These are phyloP conservation scores for Colletotrichum cereale DNA, from an alignment of 2,329 filamentous ascomycete species.

Conservation along the genomic window DNA sequence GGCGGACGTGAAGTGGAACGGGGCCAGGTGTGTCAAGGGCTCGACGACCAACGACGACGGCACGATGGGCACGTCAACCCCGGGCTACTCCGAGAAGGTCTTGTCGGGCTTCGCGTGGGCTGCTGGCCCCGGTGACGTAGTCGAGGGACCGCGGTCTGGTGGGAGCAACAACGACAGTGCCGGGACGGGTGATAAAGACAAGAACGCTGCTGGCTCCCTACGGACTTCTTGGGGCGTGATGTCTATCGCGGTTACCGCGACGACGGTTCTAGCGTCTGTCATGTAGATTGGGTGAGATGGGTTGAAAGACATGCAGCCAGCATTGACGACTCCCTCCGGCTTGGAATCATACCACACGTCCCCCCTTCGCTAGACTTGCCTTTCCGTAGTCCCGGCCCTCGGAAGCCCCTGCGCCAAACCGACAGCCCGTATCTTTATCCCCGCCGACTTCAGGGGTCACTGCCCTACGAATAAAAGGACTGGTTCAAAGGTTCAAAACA, in stretches of 20 bases:
- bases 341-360: conserved; percentile 1
- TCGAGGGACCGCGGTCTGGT: background rate
- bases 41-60: conserved; percentile 35
- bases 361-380: background rate
- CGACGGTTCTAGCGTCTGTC: conserved; percentile 1
- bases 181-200: background rate
- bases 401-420: conserved; percentile 5
- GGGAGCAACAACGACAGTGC: background rate
- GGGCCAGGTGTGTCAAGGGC: conserved; percentile 31
- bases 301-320: background rate
- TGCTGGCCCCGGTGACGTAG: conserved; percentile 30
- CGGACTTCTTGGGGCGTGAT: background rate
- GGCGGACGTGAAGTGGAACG: conserved; percentile 44
- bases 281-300: background rate
- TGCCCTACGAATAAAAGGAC: conserved; percentile 1
- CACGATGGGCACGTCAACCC: conserved; percentile 16
- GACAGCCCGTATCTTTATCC: background rate
- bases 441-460: background rate
- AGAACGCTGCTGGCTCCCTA: conserved; percentile 19
- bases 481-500: background rate
- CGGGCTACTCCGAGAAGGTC: conserved; percentile 25
- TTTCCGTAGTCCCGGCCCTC: background rate
- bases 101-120: conserved; percentile 32
- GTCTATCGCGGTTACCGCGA: background rate
- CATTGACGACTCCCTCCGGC: background rate